Evolutionary conservation across 805 yeast species (phyloP), one percentile per base, ranked within the genome.

Genomic region (Ogataea minuta): DNA sequence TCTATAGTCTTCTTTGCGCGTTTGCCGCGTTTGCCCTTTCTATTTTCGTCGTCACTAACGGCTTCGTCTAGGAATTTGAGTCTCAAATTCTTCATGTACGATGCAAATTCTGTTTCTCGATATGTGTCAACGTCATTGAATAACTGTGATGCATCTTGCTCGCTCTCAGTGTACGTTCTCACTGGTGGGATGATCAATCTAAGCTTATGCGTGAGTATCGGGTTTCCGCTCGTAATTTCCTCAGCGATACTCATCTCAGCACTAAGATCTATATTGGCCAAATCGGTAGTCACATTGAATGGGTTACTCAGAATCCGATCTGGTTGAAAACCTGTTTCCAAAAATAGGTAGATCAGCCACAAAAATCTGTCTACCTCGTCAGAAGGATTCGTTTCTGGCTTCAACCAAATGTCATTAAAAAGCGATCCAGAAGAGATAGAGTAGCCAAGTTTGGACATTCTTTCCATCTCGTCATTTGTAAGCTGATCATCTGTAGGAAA

Each of bases 281-380:
- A 6, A 31, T 29, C 36, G 5, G 31, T 35, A 7, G 15, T 10
- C 3, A 40, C 39, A 36, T 61, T 61, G 41, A 62, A 64, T 4
- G 68, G 68, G 41, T 64, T 64, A 1, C 26, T 14, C 24, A 51
- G 28, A 20, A 63, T 51, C 40, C 74, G 76, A 19, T 71, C 79
- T 1, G 70, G 65, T 1, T 72, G 58, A 46, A 85, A 68, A 43
- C 75, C 72, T 0, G 96, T 84, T 56, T 91, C 96, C 47, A 84
- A 65, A 53, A 83, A 86, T 2, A 86, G 74, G 50, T 87, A 90
- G 29, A 87, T 54, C 25, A 91, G 64, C 97, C 97, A 91, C 44
- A 91, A 60, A 47, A 91, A 80, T 26, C 93, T 70, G 37, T 72
- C 64, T 2, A 87, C 87, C 45, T 96, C 73, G 41, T 78, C 79